These are phyloP conservation scores for Litsea cubeba DNA, from an alignment of 164 flowering plant genomes.

Conservation along the genomic window DNA sequence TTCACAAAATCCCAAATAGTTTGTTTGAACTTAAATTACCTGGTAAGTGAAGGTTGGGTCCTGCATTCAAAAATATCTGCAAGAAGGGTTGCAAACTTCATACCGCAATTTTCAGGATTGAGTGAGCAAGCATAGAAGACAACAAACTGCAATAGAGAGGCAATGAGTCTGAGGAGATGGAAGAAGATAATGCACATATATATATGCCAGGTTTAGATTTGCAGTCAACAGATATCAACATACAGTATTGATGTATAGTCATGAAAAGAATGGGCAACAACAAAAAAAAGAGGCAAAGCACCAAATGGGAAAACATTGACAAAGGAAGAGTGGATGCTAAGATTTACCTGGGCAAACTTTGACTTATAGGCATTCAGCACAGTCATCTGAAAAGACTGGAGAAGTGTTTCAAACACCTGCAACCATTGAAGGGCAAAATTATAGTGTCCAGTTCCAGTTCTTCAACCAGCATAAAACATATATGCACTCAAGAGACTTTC, in stretches of 20 bases:
- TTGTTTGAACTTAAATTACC: constrained; percentile 32
- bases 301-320: background rate
- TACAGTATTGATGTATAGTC: background rate
- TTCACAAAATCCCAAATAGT: no score
- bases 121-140: constrained; percentile 86
- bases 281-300: background rate
- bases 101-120: constrained; percentile 78
- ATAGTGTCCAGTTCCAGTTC: background rate
- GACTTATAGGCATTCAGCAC: constrained; percentile 72
- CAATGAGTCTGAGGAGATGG: no score
- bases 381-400: constrained; percentile 60
- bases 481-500: background rate
- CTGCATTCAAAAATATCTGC: constrained; percentile 43
- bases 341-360: constrained; percentile 83
- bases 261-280: background rate
- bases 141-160: constrained; percentile 65
- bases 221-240: background rate
- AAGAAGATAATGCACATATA: background rate
- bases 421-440: background rate
- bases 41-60: constrained; percentile 28
- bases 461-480: background rate
- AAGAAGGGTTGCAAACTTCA: constrained; percentile 50
- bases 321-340: background rate
- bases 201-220: no score
- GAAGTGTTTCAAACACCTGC: constrained; percentile 76